Base-by-base conservation (phyloP, 2,329 filamentous ascomycete species). In the Kalaharituber pfeilii region DNA sequence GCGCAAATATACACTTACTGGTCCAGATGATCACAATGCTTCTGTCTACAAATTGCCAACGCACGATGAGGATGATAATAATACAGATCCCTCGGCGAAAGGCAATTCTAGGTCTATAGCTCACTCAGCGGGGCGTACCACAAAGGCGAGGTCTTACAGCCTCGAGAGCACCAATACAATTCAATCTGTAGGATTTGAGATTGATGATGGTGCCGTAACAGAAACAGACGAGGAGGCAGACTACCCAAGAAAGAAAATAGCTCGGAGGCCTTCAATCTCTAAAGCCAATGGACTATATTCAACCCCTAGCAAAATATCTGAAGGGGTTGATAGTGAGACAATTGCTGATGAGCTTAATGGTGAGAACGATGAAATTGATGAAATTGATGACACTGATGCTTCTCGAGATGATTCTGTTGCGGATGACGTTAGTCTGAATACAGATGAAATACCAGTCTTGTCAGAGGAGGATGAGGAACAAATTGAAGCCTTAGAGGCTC, bases 381-480 rank as follows among this genome's bases (percentile, higher is more conserved):
- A 49, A 26, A 39, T 50, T 18, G 28, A 49, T 47, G 51, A 50
- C 29, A 50, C 51, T 24, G 58, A 57, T 8, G 56, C 56, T 33
- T 55, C 53, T 20, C 54, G 58, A 22, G 54, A 59, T 27, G 56
- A 56, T 42, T n/a, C n/a, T n/a, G n/a, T n/a, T n/a, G 53, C 52
- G 33, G 18, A 30, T 15, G 49, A 53, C 42, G 50, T 27, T 30
- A 47, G 49, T 29, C 45, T 52, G 27, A 49, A 57, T 49, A 30
- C 25, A 13, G 47, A 50, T 28, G 27, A n/a, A 36, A 24, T 25
- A 5, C 22, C 30, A 15, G 54, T 50, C 27, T 47, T 52, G 22
- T 29, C 49, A 3, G 57, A 60, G 18, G 59, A 59, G 26, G 50
- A 60, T 33, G 53, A 59, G 29, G 55, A 56, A 39, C 58, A 61